A percentile compares a stretch with the other conserved stretches of the same genome.
These are phyloP conservation scores for Calycina herbarum DNA, from an alignment of 2,329 filamentous ascomycete species.

Conservation along the genomic window DNA sequence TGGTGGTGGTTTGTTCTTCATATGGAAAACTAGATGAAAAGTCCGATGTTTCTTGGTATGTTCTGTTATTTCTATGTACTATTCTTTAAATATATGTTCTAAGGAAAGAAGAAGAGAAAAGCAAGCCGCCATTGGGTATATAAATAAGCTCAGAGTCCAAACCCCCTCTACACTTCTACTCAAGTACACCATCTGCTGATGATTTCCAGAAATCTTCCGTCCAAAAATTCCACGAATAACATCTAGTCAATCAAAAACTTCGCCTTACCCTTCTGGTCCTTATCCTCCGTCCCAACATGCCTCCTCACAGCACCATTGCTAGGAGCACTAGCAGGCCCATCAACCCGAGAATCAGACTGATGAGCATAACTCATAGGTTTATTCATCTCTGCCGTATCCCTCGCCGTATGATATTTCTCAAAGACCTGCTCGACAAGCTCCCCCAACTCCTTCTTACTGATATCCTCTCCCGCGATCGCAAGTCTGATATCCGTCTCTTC, in stretches of 20 bases:
- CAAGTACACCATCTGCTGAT: too few species aligned
- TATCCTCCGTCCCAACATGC: background rate
- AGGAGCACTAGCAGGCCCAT: background rate
- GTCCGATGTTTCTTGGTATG: too few species aligned
- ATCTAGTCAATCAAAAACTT: conserved; percentile 20
- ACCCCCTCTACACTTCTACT: too few species aligned
- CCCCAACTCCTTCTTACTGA: conserved; percentile 26
- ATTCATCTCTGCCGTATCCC: conserved; percentile 34
- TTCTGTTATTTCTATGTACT: too few species aligned
- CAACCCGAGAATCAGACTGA: conserved; percentile 17
- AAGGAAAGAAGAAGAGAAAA: too few species aligned
- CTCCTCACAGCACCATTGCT: conserved; percentile 8
- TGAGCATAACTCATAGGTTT: conserved; percentile 30
- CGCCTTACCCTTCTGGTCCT: conserved; percentile 13
- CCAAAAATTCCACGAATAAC: background rate
- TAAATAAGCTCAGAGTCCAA: too few species aligned
- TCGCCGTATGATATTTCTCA: conserved; percentile 31
- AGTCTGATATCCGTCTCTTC: conserved; percentile 52
- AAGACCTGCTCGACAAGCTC: conserved; percentile 29
- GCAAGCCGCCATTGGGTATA: too few species aligned
- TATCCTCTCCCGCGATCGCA: conserved; percentile 30
- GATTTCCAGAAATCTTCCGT: too few species aligned
- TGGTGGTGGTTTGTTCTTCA: too few species aligned
- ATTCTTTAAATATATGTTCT: too few species aligned
- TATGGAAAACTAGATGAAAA: too few species aligned